phyloP scores from a whole-genome alignment of 371 early-diverging fungal species.

The Syncephalastrum monosporum region DNA sequence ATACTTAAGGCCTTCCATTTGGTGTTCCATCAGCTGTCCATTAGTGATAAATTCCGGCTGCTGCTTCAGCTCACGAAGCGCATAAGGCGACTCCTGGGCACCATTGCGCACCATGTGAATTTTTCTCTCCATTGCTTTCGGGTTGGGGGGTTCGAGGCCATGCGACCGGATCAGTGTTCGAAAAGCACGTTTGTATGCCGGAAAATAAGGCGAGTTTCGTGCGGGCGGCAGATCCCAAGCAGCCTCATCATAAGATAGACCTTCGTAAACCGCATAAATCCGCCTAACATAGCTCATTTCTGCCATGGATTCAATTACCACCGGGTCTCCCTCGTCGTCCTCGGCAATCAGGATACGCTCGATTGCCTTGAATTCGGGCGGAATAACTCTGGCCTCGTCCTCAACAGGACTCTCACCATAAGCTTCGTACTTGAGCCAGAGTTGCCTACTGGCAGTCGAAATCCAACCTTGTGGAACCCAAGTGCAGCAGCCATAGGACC shows the following conservation, averaged over 20 bases:
- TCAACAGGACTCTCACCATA: conserved; percentile 10
- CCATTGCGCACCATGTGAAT: too few relatives aligned
- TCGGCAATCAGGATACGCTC: conserved; percentile 50
- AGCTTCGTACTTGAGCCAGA: conserved; percentile 29
- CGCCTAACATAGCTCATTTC: conserved; percentile 19
- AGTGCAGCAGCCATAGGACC: conserved; percentile 51
- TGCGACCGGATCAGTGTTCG: too few relatives aligned
- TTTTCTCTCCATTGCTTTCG: too few relatives aligned
- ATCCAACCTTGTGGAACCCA: conserved; percentile 62
- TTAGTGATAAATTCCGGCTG: conserved; percentile 68
- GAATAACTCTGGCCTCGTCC: conserved; percentile 22
- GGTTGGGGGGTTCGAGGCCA: too few relatives aligned
- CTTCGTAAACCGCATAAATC: conserved; percentile 46
- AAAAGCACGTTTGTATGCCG: too few relatives aligned
- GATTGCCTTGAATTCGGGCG: conserved; percentile 38
- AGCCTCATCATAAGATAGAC: conserved; percentile 52
- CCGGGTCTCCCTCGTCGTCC: conserved; percentile 27
- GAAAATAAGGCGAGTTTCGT: too few relatives aligned
- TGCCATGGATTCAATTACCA: neutral
- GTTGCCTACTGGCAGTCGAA: conserved; percentile 15
- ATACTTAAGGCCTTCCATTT: conserved; percentile 85
- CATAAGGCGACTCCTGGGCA: too few relatives aligned
- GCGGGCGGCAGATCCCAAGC: too few relatives aligned
- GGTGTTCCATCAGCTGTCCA: conserved; percentile 78
- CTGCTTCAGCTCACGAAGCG: conserved; percentile 41